A percentile compares a stretch with the other conserved stretches of the same genome.
Evolutionary conservation across 2,329 filamentous ascomycete genomes (phyloP).

Genomic region (Amphichorda felina): DNA sequence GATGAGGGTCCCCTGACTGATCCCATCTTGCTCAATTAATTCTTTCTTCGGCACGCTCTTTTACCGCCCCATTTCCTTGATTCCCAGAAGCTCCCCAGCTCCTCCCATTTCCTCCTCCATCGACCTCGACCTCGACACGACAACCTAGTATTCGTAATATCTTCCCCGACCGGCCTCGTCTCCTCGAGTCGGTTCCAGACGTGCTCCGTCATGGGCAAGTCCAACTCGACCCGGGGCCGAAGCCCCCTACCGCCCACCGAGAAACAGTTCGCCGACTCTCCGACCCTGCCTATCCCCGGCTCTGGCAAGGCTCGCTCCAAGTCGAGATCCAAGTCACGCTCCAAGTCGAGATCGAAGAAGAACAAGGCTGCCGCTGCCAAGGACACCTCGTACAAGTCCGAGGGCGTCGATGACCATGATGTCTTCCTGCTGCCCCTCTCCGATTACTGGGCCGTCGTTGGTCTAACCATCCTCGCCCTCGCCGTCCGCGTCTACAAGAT

Average conservation of each 20-base stretch:
- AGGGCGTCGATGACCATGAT: conserved; percentile 80
- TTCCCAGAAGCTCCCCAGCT: background rate
- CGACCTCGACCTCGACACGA: background rate
- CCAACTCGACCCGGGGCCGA: conserved; percentile 20
- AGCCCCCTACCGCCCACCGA: conserved; percentile 20
- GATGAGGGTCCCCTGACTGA: conserved; percentile 1
- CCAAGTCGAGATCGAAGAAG: conserved; percentile 22
- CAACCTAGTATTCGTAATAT: background rate
- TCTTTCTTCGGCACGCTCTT: conserved; percentile 10
- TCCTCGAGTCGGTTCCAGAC: conserved; percentile 1
- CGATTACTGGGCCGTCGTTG: conserved; percentile 69
- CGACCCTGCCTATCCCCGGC: conserved; percentile 4
- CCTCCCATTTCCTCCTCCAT: background rate
- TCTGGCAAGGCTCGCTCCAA: conserved; percentile 5
- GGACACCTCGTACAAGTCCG: conserved; percentile 54
- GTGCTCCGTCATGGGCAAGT: conserved; percentile 21
- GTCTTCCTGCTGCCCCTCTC: conserved; percentile 74
- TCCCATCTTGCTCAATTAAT: conserved; percentile 1
- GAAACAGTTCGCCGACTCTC: conserved; percentile 1
- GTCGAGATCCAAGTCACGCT: conserved; percentile 5
- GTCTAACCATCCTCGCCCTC: conserved; percentile 63
- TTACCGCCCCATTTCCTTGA: conserved; percentile 4
- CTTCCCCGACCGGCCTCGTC: background rate
- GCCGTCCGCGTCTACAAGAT: conserved; percentile 87
- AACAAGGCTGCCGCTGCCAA: conserved; percentile 17